These are phyloP conservation scores for Penicillium rolfsii DNA, from an alignment of 2,329 filamentous ascomycete species.

Conservation along the genomic window DNA sequence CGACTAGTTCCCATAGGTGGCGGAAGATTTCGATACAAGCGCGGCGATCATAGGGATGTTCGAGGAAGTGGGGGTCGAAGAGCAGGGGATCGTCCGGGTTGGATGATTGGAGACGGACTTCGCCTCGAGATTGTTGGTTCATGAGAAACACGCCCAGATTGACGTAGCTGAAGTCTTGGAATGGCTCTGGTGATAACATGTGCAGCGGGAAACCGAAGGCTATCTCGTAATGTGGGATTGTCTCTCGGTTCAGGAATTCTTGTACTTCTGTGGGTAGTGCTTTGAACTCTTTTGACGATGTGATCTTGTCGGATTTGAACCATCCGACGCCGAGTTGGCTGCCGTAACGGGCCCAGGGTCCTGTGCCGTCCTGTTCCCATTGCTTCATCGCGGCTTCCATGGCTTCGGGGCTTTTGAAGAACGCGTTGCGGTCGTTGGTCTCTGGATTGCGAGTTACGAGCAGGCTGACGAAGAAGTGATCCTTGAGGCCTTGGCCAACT, in stretches of 20 bases:
- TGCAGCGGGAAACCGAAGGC: conserved; percentile 53
- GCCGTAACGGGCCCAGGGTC: conserved; percentile 39
- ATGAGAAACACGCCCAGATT: conserved; percentile 54
- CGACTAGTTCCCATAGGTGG: conserved; percentile 48
- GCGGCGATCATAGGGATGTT: conserved; percentile 58
- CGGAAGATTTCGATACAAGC: conserved; percentile 55
- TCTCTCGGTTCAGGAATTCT: conserved; percentile 51
- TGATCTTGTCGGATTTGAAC: conserved; percentile 49
- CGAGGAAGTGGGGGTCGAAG: conserved; percentile 59
- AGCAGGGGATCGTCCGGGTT: conserved; percentile 56
- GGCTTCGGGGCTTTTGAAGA: conserved; percentile 49
- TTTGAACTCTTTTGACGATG: conserved; percentile 53
- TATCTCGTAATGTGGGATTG: conserved; percentile 63
- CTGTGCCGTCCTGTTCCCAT: conserved; percentile 51
- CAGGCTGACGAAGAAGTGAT: conserved; percentile 44
- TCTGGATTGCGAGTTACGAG: conserved; percentile 46
- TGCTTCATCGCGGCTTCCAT: conserved; percentile 54
- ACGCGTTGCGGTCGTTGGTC: conserved; percentile 50
- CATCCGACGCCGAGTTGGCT: conserved; percentile 41
- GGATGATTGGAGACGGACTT: conserved; percentile 56
- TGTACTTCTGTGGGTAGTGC: conserved; percentile 51
- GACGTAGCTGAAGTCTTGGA: conserved; percentile 47
- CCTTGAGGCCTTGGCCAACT: conserved; percentile 52
- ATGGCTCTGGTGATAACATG: conserved; percentile 45
- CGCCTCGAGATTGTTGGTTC: conserved; percentile 59